Evolutionary conservation across 805 yeast genomes (phyloP).

Genomic region (Candida xiaguanensis): DNA sequence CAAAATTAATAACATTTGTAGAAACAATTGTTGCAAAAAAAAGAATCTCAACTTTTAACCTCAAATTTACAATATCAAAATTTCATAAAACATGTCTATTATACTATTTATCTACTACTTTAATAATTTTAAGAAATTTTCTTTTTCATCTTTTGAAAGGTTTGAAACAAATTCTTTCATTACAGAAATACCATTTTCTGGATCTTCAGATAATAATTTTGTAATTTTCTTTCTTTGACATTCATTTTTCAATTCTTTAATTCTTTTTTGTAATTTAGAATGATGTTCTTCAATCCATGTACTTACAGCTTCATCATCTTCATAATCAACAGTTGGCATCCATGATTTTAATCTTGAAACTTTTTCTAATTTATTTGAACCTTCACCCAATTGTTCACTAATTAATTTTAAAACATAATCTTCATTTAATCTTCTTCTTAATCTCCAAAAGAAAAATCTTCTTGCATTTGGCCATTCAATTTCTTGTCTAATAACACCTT

Average conservation of each 20-base stretch:
- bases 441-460: constrained; percentile 98
- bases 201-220: constrained; percentile 39
- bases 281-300: constrained; percentile 83
- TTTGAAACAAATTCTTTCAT: constrained; percentile 33
- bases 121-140: constrained; percentile 20
- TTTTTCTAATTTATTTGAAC: constrained; percentile 70
- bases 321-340: constrained; percentile 71
- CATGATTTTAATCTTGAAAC: constrained; percentile 84
- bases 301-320: constrained; percentile 75
- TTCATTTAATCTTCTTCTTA: constrained; percentile 92
- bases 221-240: constrained; percentile 63
- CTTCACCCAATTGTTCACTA: constrained; percentile 53
- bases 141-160: constrained; percentile 34
- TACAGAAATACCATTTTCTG: constrained; percentile 25
- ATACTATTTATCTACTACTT: constrained; percentile 7
- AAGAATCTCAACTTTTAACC: background rate
- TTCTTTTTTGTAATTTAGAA: constrained; percentile 52
- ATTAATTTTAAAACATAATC: constrained; percentile 79
- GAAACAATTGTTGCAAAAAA: constrained; percentile 3
- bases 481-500: constrained; percentile 84
- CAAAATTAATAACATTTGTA: background rate
- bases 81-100: constrained; percentile 2
- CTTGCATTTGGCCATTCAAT: constrained; percentile 85
- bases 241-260: constrained; percentile 64
- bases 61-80: background rate